These are phyloP conservation scores for Fraxinus americana DNA, from an alignment of 257 asterid genomes.

Conservation along the genomic window DNA sequence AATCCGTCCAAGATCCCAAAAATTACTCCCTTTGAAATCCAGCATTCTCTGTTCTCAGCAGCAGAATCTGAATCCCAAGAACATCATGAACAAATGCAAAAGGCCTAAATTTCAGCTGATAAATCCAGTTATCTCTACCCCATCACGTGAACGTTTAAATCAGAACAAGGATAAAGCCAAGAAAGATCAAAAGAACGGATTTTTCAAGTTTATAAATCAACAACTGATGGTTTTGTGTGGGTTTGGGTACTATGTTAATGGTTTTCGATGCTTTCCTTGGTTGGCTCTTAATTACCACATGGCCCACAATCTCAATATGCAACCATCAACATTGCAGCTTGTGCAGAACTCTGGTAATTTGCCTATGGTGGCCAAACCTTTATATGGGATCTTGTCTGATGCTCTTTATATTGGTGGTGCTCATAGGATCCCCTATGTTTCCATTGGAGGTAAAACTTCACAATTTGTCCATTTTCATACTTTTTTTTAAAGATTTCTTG, in stretches of 20 bases:
- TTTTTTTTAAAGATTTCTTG: not conserved
- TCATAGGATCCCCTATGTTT: constrained; percentile 78
- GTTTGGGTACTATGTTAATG: constrained; percentile 84
- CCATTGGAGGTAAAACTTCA: constrained; percentile 67
- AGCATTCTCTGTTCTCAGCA: constrained; percentile 30
- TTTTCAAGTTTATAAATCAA: constrained; percentile 41
- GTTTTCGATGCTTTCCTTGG: constrained; percentile 95
- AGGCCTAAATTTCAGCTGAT: constrained; percentile 28
- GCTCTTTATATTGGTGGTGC: constrained; percentile 78
- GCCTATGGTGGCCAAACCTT: constrained; percentile 91
- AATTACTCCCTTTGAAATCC: constrained; percentile 20
- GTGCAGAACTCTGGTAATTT: constrained; percentile 69
- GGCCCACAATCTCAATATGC: constrained; percentile 63
- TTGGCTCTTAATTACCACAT: constrained; percentile 78
- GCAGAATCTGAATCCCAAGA: constrained; percentile 31
- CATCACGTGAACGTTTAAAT: constrained; percentile 31
- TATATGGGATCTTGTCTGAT: constrained; percentile 86
- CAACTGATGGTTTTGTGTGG: constrained; percentile 73
- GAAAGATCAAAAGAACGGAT: constrained; percentile 32
- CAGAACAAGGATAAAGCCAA: constrained; percentile 18
- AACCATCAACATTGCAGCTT: constrained; percentile 77
- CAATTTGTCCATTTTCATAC: not conserved
- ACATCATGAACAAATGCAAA: constrained; percentile 30
- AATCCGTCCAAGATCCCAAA: constrained; percentile 22
- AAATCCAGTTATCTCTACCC: constrained; percentile 30